Conservation (phyloP, 2,329 filamentous ascomycete species). For the Thielaviopsis ethacetica region DNA sequence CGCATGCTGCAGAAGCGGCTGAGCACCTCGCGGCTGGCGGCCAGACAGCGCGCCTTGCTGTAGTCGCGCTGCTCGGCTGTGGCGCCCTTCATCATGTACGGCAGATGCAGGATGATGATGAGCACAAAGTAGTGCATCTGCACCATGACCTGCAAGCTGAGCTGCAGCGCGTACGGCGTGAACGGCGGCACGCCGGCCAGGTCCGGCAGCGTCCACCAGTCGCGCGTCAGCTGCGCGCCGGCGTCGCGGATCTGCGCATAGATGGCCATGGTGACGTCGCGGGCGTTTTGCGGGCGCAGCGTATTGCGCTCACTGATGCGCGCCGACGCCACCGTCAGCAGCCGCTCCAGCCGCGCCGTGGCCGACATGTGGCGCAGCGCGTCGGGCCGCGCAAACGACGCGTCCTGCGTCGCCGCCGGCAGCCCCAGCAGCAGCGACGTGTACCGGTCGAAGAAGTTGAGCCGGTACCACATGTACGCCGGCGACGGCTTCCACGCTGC, state of each 20-base stretch:
- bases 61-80: conserved; percentile 26
- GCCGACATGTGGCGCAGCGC: conserved; percentile 19
- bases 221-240: conserved; percentile 23
- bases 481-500: conserved; percentile 17
- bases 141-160: conserved; percentile 23
- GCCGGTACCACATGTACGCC: conserved; percentile 29
- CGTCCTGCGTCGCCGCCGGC: conserved; percentile 26
- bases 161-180: conserved; percentile 32
- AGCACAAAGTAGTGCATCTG: conserved; percentile 36
- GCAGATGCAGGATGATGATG: conserved; percentile 36
- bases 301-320: conserved; percentile 32
- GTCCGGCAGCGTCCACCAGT: conserved; percentile 31
- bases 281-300: conserved; percentile 18
- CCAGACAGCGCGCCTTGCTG: conserved; percentile 29
- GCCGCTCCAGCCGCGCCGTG: conserved; percentile 28
- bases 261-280: conserved; percentile 25
- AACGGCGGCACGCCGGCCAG: conserved; percentile 19
- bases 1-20: conserved; percentile 32
- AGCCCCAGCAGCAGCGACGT: conserved; percentile 35
- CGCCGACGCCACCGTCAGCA: conserved; percentile 26
- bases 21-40: conserved; percentile 34
- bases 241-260: conserved; percentile 31
- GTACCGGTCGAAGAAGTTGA: conserved; percentile 33
- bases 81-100: conserved; percentile 31
- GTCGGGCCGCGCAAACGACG: conserved; percentile 21